These are phyloP conservation scores for Rhizoclosmatium sp. DNA, from an alignment of 192 early-diverging fungal species.

Conservation along the genomic window DNA sequence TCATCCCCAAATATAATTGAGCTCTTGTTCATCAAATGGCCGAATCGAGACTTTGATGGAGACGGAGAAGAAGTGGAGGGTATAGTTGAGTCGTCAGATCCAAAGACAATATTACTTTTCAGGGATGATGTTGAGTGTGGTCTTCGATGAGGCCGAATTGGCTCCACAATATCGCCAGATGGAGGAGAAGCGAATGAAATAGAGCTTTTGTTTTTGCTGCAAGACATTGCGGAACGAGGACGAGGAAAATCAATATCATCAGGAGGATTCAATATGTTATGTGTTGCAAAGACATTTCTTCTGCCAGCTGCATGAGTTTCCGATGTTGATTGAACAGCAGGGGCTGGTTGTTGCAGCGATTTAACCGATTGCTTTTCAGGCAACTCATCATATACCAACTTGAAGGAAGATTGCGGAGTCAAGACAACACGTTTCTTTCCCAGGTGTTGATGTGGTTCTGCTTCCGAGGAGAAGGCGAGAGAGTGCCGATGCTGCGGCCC, in stretches of 20 bases:
- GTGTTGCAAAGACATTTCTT: background rate
- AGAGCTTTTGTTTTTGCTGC: background rate
- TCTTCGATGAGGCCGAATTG: background rate
- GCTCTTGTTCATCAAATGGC: background rate
- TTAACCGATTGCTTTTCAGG: background rate
- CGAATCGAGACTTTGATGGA: background rate
- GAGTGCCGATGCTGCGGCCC: background rate
- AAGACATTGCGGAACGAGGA: background rate
- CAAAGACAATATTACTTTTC: constrained; percentile 7
- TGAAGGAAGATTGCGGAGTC: background rate
- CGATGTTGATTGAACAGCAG: background rate
- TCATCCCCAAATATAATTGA: constrained; percentile 12
- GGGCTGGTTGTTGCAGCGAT: background rate
- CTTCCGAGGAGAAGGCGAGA: background rate
- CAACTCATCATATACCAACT: background rate
- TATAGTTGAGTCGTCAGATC: background rate
- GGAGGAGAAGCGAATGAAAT: background rate
- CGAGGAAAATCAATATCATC: background rate
- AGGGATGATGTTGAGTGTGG: background rate
- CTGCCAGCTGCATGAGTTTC: background rate
- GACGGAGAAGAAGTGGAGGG: background rate
- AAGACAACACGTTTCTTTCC: background rate
- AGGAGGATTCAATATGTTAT: background rate
- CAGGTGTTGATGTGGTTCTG: background rate
- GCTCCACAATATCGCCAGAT: background rate